Base-by-base conservation (phyloP, 192 early-diverging fungal genomes). In the Coemansia sp. region DNA sequence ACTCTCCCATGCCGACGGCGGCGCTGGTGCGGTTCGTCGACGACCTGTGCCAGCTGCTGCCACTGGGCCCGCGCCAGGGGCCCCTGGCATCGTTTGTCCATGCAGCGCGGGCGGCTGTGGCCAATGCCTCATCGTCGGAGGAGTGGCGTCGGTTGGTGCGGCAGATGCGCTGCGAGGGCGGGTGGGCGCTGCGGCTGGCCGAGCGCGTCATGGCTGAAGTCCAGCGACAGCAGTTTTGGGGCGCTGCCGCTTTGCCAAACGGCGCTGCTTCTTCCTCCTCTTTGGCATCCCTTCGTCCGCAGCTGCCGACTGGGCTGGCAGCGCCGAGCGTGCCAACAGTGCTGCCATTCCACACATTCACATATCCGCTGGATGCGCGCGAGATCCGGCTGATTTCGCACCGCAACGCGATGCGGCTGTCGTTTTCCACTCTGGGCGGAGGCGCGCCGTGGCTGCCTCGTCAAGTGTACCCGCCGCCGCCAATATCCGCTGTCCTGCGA, bases 261-360 rank as follows among this genome's bases (percentile, higher is more conserved):
- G 60, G 19, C n/a, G 40, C 60, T 40, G 41, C 57, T 51, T 2
- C 32, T 35, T 35, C 7, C n/a, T n/a, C n/a, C n/a, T n/a, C n/a
- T n/a, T n/a, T n/a, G n/a, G n/a, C n/a, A 7, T 86, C 82, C 36
- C 64, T 41, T 64, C 84, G 88, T 7, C 87, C 87, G 5, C 32
- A 37, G 46, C 67, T 89, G 43, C 87, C 87, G 12, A 43, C 81
- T 4, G 66, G 63, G n/a, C 68, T 89, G 62, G 60, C 82, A 0
- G 85, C 89, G 27, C 88, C 88, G 15, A 74, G 80, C 1, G 88
- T 94, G 9, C 93, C 94, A 0, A 96, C 93, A 0, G 93, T 97
- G 19, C 78, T 96, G 20, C 96, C 96, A 15, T 97, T 96, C 83
- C 94, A 96, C 75, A 96, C 94, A 0, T 97, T 97, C 69, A 96